A percentile compares a stretch with the other conserved stretches of the same genome.
Conservation (phyloP, 1,284 basidiomycete genomes). For the Meira miltonrushii region DNA sequence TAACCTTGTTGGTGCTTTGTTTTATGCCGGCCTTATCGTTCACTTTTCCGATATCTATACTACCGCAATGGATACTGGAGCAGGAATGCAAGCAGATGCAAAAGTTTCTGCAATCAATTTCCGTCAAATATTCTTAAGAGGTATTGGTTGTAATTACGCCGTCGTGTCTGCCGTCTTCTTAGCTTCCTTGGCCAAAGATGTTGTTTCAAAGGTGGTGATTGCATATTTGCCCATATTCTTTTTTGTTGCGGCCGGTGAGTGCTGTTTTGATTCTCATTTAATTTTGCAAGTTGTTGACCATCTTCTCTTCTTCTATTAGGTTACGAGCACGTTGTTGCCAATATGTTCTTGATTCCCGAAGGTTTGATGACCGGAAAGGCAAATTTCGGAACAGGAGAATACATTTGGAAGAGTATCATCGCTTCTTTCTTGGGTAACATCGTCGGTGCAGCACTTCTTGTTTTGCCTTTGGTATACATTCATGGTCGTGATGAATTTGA, state of each 20-base stretch:
- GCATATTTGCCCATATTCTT: conserved; percentile 74
- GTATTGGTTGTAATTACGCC: conserved; percentile 73
- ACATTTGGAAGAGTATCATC: conserved; percentile 68
- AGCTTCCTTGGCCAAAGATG: conserved; percentile 67
- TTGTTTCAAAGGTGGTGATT: conserved; percentile 67
- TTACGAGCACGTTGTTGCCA: conserved; percentile 62
- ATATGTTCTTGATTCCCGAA: conserved; percentile 66
- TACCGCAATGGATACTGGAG: conserved; percentile 20
- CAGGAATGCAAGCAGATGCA: conserved; percentile 20
- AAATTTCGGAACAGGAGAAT: conserved; percentile 55
- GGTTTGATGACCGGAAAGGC: conserved; percentile 53
- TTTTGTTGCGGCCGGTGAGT: conserved; percentile 55
- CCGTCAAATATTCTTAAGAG: conserved; percentile 64
- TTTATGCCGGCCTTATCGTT: conserved; percentile 64
- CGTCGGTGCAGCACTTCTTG: conserved; percentile 61
- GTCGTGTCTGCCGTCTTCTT: conserved; percentile 76
- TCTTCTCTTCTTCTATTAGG: conserved; percentile 69
- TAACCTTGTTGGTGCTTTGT: conserved; percentile 66
- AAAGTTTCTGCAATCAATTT: conserved; percentile 43
- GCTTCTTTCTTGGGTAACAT: conserved; percentile 67
- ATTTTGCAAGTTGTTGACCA: conserved; percentile 61
- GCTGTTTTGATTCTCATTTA: neutral
- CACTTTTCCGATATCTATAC: conserved; percentile 33
- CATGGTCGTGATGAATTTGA: conserved; percentile 35
- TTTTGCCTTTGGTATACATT: conserved; percentile 50